Base-by-base conservation (phyloP, 306 rosid genomes). In the Quillaja saponaria region DNA sequence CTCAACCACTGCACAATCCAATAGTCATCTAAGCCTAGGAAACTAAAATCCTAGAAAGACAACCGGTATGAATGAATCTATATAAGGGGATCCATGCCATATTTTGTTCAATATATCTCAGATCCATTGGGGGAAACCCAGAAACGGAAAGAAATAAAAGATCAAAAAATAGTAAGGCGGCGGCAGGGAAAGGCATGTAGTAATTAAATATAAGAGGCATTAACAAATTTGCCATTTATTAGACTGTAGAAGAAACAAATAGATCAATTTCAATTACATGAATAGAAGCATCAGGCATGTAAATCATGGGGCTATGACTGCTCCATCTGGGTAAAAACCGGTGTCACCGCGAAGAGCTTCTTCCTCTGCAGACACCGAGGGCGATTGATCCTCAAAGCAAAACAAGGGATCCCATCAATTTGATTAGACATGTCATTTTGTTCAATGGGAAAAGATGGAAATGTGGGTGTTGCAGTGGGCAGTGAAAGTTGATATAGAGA, bases 341-440 rank as follows among this genome's bases (percentile, higher is more conserved):
- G 82, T 17, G 55, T 52, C 46, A 69, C 76, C 0, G 76, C 84
- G 0, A 66, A 56, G n/a, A 75, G 58, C 55, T 72, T 78, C 75
- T 72, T 78, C 10, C 73, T 20, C 20, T 14, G 46, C 1, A 82
- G 39, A 52, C 74, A 65, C 0, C 13, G 38, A 8, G 84, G 79
- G 46, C 56, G 64, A 55, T 57, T 47, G 18, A 11, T 2, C 50
- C 45, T 16, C 0, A 40, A 21, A 13, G 49, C 33, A 19, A 78
- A 78, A 44, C 52, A 65, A 3, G 84, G 73, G 49, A 69, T 10
- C 4, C 61, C 65, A 7, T 47, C 35, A 53, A 57, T 51, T 3
- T 9, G 60, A 28, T 69, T 16, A 1, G 2, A 40, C 7, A 18
- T 16, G 10, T 48, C 7, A 51, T 14, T 31, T 58, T 45, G 35